Evolutionary conservation across 495 filamentous ascomycete genomes (phyloP).

Genomic region (Aspergillus nanangensis): DNA sequence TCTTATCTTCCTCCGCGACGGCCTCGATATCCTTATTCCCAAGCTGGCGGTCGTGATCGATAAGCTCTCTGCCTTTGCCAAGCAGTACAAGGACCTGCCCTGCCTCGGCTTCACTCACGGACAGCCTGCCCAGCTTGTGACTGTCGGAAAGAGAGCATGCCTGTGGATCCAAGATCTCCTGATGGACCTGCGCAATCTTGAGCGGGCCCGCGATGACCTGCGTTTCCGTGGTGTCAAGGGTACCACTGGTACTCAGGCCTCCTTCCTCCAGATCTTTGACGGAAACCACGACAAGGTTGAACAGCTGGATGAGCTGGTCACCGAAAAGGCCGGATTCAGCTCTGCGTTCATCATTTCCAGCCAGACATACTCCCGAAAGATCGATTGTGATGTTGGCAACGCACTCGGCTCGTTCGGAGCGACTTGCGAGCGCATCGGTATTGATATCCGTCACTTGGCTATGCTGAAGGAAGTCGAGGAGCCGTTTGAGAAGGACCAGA

Average conservation of each 20-base stretch:
- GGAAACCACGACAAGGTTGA: constrained; percentile 77
- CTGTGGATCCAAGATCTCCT: constrained; percentile 88
- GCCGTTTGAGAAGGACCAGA: constrained; percentile 72
- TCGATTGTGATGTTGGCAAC: constrained; percentile 77
- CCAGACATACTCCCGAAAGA: constrained; percentile 82
- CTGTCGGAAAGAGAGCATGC: constrained; percentile 68
- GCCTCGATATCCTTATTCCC: constrained; percentile 71
- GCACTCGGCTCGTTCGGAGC: constrained; percentile 79
- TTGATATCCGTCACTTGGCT: constrained; percentile 78
- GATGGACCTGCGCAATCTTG: constrained; percentile 80
- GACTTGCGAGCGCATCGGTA: constrained; percentile 69
- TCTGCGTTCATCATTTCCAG: constrained; percentile 68
- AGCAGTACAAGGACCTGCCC: constrained; percentile 64
- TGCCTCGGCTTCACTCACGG: constrained; percentile 81
- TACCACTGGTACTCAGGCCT: constrained; percentile 74
- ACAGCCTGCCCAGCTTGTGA: constrained; percentile 75
- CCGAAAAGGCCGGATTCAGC: constrained; percentile 77
- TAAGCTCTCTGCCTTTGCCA: constrained; percentile 73
- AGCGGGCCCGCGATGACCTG: constrained; percentile 67
- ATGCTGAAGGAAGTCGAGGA: constrained; percentile 83
- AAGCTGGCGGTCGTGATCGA: constrained; percentile 83
- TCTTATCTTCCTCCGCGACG: constrained; percentile 74
- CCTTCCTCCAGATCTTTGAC: constrained; percentile 78
- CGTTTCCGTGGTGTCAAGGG: constrained; percentile 83
- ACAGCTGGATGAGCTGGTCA: constrained; percentile 66